phyloP scores from a whole-genome alignment of 257 asterid genomes.

The Scutellaria baicalensis region DNA sequence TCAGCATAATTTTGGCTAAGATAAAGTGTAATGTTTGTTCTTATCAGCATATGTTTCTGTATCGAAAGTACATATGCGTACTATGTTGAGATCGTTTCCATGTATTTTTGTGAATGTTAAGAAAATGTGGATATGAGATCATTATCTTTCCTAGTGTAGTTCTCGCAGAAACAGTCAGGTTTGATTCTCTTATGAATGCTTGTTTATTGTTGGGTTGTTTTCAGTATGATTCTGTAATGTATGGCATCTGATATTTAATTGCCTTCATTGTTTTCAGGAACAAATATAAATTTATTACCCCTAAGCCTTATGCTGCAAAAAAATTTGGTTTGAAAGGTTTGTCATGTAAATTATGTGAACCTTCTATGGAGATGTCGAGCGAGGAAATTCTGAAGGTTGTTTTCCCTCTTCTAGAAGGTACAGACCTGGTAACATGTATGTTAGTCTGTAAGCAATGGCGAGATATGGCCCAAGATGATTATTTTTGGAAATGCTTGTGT shows the following conservation, averaged over 20 bases:
- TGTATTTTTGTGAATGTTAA: background rate
- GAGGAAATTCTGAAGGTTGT: constrained; percentile 83
- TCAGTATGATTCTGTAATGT: background rate
- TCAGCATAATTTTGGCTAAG: no score
- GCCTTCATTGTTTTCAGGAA: constrained; percentile 20
- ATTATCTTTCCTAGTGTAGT: background rate
- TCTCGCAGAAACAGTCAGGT: background rate
- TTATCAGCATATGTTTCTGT: background rate
- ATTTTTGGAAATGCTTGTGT: constrained; percentile 92
- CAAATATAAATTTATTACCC: background rate
- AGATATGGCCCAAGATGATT: constrained; percentile 72
- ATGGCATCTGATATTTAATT: constrained; percentile 2
- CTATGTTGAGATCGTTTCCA: background rate
- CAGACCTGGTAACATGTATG: constrained; percentile 77
- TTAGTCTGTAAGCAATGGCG: constrained; percentile 76
- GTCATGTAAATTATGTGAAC: background rate
- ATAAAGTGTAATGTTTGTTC: no score
- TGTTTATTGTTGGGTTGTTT: background rate
- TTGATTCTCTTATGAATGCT: background rate
- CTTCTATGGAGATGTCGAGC: constrained; percentile 35
- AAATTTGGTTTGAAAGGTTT: background rate
- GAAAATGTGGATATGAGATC: background rate
- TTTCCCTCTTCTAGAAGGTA: constrained; percentile 78
- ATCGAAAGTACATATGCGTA: background rate
- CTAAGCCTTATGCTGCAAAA: constrained; percentile 4